Conservation (phyloP, 2,329 filamentous ascomycete genomes). For the Gaeumannomyces sp. region DNA sequence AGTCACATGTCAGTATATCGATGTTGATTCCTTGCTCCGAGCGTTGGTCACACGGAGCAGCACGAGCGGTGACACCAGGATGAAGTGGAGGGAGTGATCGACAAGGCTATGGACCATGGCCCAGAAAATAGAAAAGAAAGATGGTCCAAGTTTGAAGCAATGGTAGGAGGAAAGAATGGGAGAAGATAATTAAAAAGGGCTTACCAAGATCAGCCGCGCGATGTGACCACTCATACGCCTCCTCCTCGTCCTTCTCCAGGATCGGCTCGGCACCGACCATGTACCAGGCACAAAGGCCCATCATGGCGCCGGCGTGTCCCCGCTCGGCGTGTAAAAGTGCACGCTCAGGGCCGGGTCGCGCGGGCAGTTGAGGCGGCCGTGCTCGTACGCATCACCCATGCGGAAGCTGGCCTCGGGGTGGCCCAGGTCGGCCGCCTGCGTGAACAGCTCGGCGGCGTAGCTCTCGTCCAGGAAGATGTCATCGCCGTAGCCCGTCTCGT, state of each 20-base stretch:
- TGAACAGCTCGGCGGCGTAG: slow-evolving; percentile 91
- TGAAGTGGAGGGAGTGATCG: too few species aligned
- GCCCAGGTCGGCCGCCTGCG: slow-evolving; percentile 85
- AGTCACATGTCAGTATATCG: slow-evolving; percentile 12
- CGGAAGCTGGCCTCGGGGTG: slow-evolving; percentile 80
- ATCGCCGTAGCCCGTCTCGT: slow-evolving; percentile 88
- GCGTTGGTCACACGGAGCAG: neutral
- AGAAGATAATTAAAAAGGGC: slow-evolving; percentile 24
- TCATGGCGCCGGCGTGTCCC: slow-evolving; percentile 84
- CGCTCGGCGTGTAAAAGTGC: slow-evolving; percentile 95
- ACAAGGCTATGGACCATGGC: neutral
- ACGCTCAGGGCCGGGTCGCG: slow-evolving; percentile 88
- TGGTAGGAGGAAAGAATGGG: too few species aligned
- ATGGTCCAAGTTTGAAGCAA: neutral
- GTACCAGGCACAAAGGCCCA: slow-evolving; percentile 98
- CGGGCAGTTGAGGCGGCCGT: slow-evolving; percentile 80
- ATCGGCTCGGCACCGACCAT: slow-evolving; percentile 90
- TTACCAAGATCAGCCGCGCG: slow-evolving; percentile 79
- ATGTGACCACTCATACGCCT: slow-evolving; percentile 94
- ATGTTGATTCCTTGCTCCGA: neutral
- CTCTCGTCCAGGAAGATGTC: slow-evolving; percentile 87
- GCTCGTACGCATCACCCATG: slow-evolving; percentile 95
- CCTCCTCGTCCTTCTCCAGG: slow-evolving; percentile 88
- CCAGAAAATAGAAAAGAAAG: slow-evolving; percentile 1
- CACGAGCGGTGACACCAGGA: neutral